phyloP scores from a whole-genome alignment of 495 filamentous ascomycete genomes.

The Rostrohypoxylon terebratum region DNA sequence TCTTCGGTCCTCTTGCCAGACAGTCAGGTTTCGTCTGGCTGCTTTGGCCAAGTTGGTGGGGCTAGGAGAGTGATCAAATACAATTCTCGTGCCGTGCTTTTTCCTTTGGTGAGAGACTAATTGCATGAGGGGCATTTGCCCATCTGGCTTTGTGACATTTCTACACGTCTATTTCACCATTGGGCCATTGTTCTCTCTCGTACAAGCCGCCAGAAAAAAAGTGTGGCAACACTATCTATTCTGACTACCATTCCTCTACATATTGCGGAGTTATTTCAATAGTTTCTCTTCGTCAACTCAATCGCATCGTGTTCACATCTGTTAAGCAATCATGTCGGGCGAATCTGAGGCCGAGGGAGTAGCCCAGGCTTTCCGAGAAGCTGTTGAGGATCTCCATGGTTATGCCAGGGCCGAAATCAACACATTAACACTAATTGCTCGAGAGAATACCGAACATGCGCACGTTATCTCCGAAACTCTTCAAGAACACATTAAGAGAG shows the following conservation, averaged over 20 bases:
- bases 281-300: constrained; percentile 23
- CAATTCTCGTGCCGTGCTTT: constrained; percentile 42
- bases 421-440: constrained; percentile 94
- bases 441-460: constrained; percentile 95
- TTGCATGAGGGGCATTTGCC: constrained; percentile 42
- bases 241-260: constrained; percentile 7
- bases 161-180: constrained; percentile 26
- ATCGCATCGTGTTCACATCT: constrained; percentile 24
- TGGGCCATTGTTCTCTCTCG: constrained; percentile 31
- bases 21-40: constrained; percentile 28
- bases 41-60: constrained; percentile 36
- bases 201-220: constrained; percentile 19
- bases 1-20: constrained; percentile 33
- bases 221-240: not conserved
- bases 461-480: constrained; percentile 88
- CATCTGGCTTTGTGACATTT: constrained; percentile 46
- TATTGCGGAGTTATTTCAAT: constrained; percentile 22
- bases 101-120: constrained; percentile 44
- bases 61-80: constrained; percentile 37
- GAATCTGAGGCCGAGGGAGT: constrained; percentile 84
- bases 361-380: constrained; percentile 92
- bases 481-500: constrained; percentile 91
- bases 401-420: constrained; percentile 94
- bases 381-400: constrained; percentile 87
- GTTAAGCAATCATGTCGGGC: constrained; percentile 70